Evolutionary conservation across 345 rosid species (phyloP).

Genomic region (Syzygium grande): DNA sequence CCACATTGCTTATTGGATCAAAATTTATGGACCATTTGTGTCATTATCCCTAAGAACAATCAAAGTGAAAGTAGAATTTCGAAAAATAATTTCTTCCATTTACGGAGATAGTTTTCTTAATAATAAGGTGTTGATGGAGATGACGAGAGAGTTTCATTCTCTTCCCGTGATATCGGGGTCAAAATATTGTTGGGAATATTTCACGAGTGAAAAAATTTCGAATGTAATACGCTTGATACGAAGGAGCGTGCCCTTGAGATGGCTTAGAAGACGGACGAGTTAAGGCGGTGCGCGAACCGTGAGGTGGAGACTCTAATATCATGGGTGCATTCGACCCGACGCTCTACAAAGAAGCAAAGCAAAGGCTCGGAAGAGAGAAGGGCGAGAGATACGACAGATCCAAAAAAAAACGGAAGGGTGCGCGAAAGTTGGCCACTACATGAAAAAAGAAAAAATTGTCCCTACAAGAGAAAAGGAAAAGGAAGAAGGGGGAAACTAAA

Average conservation of each 20-base stretch:
- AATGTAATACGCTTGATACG: no score
- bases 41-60: background rate
- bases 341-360: no score
- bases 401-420: no score
- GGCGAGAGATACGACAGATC: no score
- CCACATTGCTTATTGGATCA: accelerated
- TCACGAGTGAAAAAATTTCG: background rate
- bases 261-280: no score
- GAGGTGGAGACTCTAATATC: background rate
- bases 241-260: no score
- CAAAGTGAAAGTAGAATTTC: background rate
- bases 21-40: accelerated
- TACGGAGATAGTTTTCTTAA: background rate
- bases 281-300: no score
- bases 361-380: no score
- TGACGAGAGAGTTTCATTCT: background rate
- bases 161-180: background rate
- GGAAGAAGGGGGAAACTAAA: background rate
- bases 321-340: no score
- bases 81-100: background rate
- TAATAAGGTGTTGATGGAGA: background rate
- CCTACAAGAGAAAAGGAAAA: background rate
- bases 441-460: background rate
- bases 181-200: background rate
- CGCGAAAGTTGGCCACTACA: background rate